Evolutionary conservation across 176 grass and related monocot species (phyloP).

Genomic region (Rhynchospora pubera): DNA sequence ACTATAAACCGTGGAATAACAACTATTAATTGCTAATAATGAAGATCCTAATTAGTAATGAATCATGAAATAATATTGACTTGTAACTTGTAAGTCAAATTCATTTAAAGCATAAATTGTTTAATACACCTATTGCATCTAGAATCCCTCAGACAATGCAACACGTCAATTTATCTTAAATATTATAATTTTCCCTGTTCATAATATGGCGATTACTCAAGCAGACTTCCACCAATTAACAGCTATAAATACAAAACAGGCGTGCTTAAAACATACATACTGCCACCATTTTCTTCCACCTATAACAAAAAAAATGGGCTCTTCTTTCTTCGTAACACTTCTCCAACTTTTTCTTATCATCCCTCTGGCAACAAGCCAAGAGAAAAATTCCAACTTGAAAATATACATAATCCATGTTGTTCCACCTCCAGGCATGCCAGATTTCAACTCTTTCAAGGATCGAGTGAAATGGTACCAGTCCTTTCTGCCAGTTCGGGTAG

Average conservation of each 20-base stretch:
- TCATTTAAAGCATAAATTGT: not conserved
- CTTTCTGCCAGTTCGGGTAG: not conserved
- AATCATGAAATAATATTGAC: no score
- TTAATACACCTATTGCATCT: not conserved
- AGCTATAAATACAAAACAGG: not conserved
- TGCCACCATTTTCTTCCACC: not conserved
- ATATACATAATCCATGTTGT: conserved; percentile 55
- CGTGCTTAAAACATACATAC: not conserved
- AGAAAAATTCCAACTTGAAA: conserved; percentile 3
- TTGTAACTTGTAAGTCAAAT: no score
- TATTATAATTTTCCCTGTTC: not conserved
- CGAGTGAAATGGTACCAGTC: conserved; percentile 37
- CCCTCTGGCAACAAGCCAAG: not conserved
- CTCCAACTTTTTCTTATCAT: not conserved
- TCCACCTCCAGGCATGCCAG: conserved; percentile 6
- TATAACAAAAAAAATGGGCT: not conserved
- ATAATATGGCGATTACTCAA: not conserved
- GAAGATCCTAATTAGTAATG: no score
- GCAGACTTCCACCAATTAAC: not conserved
- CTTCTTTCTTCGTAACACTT: not conserved
- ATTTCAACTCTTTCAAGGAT: conserved; percentile 30
- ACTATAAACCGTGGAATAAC: no score
- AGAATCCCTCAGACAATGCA: not conserved
- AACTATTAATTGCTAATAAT: no score
- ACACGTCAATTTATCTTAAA: not conserved